Evolutionary conservation across 2,329 filamentous ascomycete species (phyloP).

Genomic region (Graphilbum fragrans): DNA sequence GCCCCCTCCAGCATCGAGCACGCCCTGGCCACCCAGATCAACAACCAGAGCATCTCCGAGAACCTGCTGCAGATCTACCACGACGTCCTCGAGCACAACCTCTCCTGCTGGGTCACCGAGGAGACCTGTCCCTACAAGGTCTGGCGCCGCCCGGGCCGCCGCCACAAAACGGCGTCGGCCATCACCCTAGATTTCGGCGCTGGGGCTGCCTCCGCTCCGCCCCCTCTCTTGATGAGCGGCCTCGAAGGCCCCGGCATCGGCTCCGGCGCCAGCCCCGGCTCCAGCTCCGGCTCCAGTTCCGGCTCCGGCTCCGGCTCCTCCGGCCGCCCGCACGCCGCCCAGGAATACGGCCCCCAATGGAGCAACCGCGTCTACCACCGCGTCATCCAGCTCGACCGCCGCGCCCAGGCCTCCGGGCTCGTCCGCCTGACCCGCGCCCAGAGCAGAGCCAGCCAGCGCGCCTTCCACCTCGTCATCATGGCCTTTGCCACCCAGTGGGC

Average conservation of each 20-base stretch:
- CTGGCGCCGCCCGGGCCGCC: slow-evolving; percentile 1
- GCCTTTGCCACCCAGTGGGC: slow-evolving; percentile 41
- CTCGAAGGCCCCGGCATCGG: background rate
- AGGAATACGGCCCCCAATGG: slow-evolving; percentile 24
- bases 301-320: slow-evolving; percentile 6
- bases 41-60: slow-evolving; percentile 26
- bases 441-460: slow-evolving; percentile 29
- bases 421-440: slow-evolving; percentile 26
- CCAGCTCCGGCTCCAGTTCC: background rate
- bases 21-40: slow-evolving; percentile 15
- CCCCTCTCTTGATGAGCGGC: background rate
- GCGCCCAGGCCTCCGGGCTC: slow-evolving; percentile 25
- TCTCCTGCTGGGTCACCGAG: slow-evolving; percentile 42
- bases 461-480: slow-evolving; percentile 35
- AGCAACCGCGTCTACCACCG: slow-evolving; percentile 36
- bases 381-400: slow-evolving; percentile 33
- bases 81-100: slow-evolving; percentile 38
- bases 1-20: background rate
- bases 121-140: slow-evolving; percentile 37
- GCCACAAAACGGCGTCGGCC: background rate
- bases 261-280: background rate
- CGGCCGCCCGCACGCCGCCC: no score
- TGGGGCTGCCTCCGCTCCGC: background rate
- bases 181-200: background rate
- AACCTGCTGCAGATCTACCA: slow-evolving; percentile 37